These are phyloP conservation scores for Phytophthora sp. DNA, from an alignment of 352 stramenopile genomes.

Conservation along the genomic window DNA sequence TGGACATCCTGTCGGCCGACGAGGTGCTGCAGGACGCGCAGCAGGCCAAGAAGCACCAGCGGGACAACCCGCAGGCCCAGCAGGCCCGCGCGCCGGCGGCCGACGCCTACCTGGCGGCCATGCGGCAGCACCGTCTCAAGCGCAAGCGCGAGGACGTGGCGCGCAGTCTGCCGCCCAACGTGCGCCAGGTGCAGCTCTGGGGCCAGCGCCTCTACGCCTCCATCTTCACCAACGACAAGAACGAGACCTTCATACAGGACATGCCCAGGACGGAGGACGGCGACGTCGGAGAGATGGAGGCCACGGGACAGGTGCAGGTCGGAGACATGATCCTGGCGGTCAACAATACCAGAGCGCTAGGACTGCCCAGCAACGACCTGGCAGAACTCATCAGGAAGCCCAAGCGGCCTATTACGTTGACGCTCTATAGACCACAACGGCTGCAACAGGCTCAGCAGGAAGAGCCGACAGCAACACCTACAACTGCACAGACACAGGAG, in stretches of 20 bases:
- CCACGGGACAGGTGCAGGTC: constrained; percentile 47
- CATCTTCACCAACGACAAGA: constrained; percentile 57
- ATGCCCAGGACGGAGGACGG: constrained; percentile 57
- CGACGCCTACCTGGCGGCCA: constrained; percentile 32
- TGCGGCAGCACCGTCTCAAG: constrained; percentile 46
- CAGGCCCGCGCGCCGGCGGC: background rate
- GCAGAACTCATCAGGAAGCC: constrained; percentile 57
- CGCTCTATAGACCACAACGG: constrained; percentile 39
- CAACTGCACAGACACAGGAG: background rate
- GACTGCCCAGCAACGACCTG: constrained; percentile 44
- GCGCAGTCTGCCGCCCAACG: background rate
- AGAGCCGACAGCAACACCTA: constrained; percentile 1
- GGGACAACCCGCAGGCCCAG: constrained; percentile 29
- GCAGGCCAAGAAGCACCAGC: constrained; percentile 27
- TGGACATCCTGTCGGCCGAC: constrained; percentile 66
- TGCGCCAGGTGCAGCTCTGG: constrained; percentile 53
- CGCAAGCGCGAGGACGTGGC: constrained; percentile 41
- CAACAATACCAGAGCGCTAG: constrained; percentile 35
- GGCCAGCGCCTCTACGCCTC: constrained; percentile 68
- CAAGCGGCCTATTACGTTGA: constrained; percentile 51
- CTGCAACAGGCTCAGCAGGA: background rate
- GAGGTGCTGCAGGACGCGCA: constrained; percentile 61
- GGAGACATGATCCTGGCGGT: constrained; percentile 69
- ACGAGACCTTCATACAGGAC: constrained; percentile 59
- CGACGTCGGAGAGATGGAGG: constrained; percentile 63